Evolutionary conservation across 192 early-diverging fungal species (phyloP), one percentile per base, ranked within the genome.

Genomic region (Paraglomus occultum): DNA sequence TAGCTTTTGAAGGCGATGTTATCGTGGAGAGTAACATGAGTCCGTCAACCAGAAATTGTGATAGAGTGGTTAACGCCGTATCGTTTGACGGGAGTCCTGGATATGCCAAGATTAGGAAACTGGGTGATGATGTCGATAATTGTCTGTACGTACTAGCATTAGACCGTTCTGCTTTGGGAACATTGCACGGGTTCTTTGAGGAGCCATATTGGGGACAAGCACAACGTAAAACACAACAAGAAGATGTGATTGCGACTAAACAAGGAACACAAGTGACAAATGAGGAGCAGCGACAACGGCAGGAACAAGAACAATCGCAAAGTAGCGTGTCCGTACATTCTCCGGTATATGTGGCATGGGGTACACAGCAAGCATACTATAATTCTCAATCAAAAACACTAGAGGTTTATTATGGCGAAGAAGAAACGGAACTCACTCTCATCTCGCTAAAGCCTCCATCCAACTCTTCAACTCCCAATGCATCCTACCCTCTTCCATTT

Each of bases 1-100:
- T n/a, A n/a, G 85, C 87, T 0, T 92, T 92, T 66, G 74, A 81
- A 9, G 78, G 82, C 17, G 57, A 71, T 1, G 58, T 90, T 22
- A 51, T 64, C 6, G 52, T 87, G 5, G 78, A 43, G 20, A 46
- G 75, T 73, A 14, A 66, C 54, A 8, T 67, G 74, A 11, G 46
- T 50, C 31, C 57, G 65, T 45, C 38, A 17, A 20, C 23, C 11
- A 46, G 50, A 52, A 58, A 40, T n/a, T 12, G 45, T 59, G 46
- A 49, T 39, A 14, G 49, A 22, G 17, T 23, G 12, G 51, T 59
- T 18, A 31, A 59, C 18, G 22, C 59, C 11, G 22, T 70, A 17
- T 70, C 55, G 0, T 70, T 70, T 59, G 40, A 31, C 59, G 55
- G 31, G 6, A 38, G 8, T 4, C 7, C n/a, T 10, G 67, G 67